These are phyloP conservation scores for Colletotrichum sp. DNA, from an alignment of 2,329 filamentous ascomycete species.

Conservation along the genomic window DNA sequence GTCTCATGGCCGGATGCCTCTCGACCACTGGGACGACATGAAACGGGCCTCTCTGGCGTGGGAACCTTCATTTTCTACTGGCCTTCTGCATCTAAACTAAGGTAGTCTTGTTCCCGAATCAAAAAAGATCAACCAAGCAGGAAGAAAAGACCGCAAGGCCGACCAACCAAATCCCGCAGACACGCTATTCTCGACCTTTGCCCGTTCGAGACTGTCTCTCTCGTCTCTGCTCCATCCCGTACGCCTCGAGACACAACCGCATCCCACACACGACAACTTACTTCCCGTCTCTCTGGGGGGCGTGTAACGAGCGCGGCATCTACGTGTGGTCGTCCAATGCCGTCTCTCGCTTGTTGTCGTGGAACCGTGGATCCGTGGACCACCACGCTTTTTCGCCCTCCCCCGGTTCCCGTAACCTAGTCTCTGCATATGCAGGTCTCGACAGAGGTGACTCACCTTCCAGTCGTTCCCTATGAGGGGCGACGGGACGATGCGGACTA, in stretches of 20 bases:
- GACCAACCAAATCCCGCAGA: slow-evolving; percentile 1
- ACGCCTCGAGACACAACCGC: background rate
- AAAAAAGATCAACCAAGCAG: background rate
- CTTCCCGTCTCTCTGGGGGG: background rate
- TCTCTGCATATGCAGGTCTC: slow-evolving; percentile 21
- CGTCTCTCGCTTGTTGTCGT: background rate
- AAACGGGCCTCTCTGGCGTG: slow-evolving; percentile 2
- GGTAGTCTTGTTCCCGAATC: background rate
- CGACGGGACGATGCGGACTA: slow-evolving; percentile 17
- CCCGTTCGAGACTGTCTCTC: background rate
- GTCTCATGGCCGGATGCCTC: slow-evolving; percentile 6
- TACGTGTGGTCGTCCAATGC: background rate
- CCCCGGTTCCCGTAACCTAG: slow-evolving; percentile 4
- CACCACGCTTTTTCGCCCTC: background rate
- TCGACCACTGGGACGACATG: slow-evolving; percentile 10
- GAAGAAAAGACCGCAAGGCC: background rate
- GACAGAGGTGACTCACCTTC: slow-evolving; percentile 29
- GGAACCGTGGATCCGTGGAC: background rate
- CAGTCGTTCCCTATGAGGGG: slow-evolving; percentile 25
- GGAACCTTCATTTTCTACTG: background rate
- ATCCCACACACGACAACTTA: background rate
- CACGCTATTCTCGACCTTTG: background rate
- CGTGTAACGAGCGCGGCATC: background rate
- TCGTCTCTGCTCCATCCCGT: background rate
- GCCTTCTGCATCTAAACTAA: background rate